Conservation (phyloP, 2,329 filamentous ascomycete species). For the Periglandula ipomoeae region DNA sequence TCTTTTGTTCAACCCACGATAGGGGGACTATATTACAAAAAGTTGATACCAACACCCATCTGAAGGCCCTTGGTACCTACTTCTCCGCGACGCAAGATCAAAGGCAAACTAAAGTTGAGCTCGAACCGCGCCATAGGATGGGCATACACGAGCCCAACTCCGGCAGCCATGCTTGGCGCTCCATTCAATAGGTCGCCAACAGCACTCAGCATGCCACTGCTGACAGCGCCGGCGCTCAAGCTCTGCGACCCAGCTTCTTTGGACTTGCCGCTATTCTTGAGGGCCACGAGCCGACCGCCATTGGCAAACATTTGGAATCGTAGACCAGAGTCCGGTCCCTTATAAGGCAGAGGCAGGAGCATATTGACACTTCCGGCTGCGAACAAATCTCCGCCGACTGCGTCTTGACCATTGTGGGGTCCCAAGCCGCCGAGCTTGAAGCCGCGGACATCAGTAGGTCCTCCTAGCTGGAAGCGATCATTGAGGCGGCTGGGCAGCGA, state of each 20-base stretch:
- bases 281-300: slow-evolving; percentile 71
- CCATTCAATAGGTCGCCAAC: slow-evolving; percentile 63
- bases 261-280: slow-evolving; percentile 50
- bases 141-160: slow-evolving; percentile 86
- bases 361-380: slow-evolving; percentile 82
- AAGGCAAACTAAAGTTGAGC: slow-evolving; percentile 85
- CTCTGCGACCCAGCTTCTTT: slow-evolving; percentile 25
- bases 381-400: slow-evolving; percentile 85
- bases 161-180: slow-evolving; percentile 76
- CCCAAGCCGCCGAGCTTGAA: slow-evolving; percentile 87
- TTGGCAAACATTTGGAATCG: slow-evolving; percentile 88
- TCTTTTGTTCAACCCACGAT: background rate
- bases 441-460: slow-evolving; percentile 87
- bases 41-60: slow-evolving; percentile 93
- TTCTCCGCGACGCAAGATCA: slow-evolving; percentile 75
- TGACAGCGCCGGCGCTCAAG: slow-evolving; percentile 36
- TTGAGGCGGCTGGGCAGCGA: slow-evolving; percentile 71
- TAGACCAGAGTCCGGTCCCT: slow-evolving; percentile 74
- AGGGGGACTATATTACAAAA: slow-evolving; percentile 51
- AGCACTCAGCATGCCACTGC: slow-evolving; percentile 48
- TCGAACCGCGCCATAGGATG: slow-evolving; percentile 91
- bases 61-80: slow-evolving; percentile 84
- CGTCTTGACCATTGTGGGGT: slow-evolving; percentile 75
- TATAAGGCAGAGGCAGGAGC: slow-evolving; percentile 72
- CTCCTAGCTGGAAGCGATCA: slow-evolving; percentile 90